phyloP scores from a whole-genome alignment of 139 green algal species.

The Nannochloris sp. region DNA sequence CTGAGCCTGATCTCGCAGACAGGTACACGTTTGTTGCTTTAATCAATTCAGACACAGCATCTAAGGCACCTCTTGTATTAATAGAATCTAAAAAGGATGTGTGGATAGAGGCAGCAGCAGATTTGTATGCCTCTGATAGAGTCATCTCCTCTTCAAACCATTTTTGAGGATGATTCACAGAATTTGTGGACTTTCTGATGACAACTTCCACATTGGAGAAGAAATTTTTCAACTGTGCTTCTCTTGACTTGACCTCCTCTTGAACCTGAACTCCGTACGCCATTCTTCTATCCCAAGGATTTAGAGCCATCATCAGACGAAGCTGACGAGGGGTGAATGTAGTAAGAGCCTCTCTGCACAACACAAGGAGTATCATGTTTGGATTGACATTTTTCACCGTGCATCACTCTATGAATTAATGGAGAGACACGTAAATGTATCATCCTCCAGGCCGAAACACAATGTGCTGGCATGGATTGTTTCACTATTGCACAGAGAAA shows the following conservation, averaged over 20 bases:
- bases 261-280: conserved; percentile 49
- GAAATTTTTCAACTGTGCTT: conserved; percentile 81
- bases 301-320: conserved; percentile 87
- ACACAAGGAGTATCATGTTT: neutral
- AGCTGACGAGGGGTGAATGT: conserved; percentile 77
- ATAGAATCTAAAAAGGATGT: conserved; percentile 81
- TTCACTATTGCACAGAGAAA: too few species aligned
- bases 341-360: conserved; percentile 68
- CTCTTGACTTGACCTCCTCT: conserved; percentile 59
- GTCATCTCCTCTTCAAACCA: conserved; percentile 48
- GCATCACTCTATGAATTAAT: neutral
- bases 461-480: too few species aligned
- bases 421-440: too few species aligned
- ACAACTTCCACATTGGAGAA: conserved; percentile 83
- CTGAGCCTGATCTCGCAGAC: conserved; percentile 22
- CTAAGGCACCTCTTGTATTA: conserved; percentile 77
- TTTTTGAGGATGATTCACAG: neutral
- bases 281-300: conserved; percentile 83
- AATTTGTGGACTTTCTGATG: conserved; percentile 34
- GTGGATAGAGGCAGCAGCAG: conserved; percentile 56
- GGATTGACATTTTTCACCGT: neutral
- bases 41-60: conserved; percentile 66
- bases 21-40: conserved; percentile 80
- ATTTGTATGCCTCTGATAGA: conserved; percentile 31
- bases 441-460: too few species aligned